A percentile compares a stretch with the other conserved stretches of the same genome.
phyloP scores from a whole-genome alignment of 2,329 filamentous ascomycete species.

The Annulohypoxylon truncatum region DNA sequence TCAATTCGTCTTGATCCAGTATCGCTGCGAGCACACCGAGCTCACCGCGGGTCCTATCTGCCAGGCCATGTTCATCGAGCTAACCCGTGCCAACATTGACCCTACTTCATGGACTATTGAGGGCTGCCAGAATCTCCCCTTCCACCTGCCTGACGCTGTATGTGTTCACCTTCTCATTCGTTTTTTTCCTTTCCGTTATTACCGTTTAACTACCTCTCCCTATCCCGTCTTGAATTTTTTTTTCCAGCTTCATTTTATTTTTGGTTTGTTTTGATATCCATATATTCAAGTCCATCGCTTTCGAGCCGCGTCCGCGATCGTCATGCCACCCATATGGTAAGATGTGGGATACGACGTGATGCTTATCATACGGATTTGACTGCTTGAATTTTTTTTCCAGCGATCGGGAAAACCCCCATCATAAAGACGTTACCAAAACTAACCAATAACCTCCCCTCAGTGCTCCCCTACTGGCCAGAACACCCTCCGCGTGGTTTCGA shows the following conservation, averaged over 20 bases:
- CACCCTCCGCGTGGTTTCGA: conserved; percentile 27
- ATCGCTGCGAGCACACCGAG: conserved; percentile 42
- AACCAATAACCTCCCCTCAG: background rate
- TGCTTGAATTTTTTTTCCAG: no score
- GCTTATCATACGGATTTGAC: no score
- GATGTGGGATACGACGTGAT: no score
- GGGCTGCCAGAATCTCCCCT: conserved; percentile 30
- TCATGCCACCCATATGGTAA: no score
- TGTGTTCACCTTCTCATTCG: background rate
- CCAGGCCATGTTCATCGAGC: conserved; percentile 29
- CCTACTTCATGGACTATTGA: conserved; percentile 37
- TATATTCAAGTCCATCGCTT: background rate
- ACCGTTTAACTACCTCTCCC: background rate
- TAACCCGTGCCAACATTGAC: conserved; percentile 39
- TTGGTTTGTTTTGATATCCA: background rate
- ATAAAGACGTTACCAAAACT: background rate
- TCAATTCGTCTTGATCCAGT: conserved; percentile 40
- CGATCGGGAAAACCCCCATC: background rate
- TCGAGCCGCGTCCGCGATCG: no score
- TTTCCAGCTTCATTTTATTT: no score
- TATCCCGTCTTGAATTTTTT: background rate
- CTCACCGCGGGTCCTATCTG: conserved; percentile 44
- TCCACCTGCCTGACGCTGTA: conserved; percentile 34
- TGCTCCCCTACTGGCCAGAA: conserved; percentile 21
- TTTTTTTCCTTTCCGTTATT: background rate